Evolutionary conservation across 1,284 basidiomycete species (phyloP).

Genomic region (Rhizoctonia solani): DNA sequence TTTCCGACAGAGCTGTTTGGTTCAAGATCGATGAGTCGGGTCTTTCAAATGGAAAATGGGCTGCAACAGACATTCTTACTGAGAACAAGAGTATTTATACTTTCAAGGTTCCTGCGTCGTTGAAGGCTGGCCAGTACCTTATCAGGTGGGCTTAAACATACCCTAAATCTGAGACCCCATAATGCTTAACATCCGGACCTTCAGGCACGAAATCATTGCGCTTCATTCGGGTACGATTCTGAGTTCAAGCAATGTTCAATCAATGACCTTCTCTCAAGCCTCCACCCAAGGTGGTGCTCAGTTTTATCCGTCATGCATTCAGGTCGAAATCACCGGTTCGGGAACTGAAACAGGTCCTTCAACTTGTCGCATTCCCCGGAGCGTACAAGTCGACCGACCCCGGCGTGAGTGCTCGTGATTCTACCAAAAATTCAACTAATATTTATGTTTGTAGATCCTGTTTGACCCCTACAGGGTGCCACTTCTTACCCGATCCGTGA

Average conservation of each 20-base stretch:
- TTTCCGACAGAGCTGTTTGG: conserved; percentile 50
- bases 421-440: not conserved
- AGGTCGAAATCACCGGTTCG: conserved; percentile 56
- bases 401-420: conserved; percentile 40
- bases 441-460: not conserved
- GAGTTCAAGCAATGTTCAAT: too few relatives aligned
- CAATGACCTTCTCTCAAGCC: too few relatives aligned
- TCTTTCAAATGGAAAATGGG: conserved; percentile 53
- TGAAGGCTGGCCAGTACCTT: conserved; percentile 55
- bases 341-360: conserved; percentile 51
- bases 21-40: conserved; percentile 55
- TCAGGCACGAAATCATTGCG: conserved; percentile 29
- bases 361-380: conserved; percentile 57
- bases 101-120: conserved; percentile 52
- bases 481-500: too few relatives aligned
- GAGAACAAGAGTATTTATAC: conserved; percentile 50
- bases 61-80: conserved; percentile 48
- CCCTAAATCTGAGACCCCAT: too few relatives aligned
- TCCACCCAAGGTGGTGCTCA: conserved; percentile 48
- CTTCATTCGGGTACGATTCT: conserved; percentile 26
- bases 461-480: conserved; percentile 25
- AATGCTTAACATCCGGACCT: too few relatives aligned
- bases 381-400: conserved; percentile 55
- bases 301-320: conserved; percentile 52
- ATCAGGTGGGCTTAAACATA: conserved; percentile 55